Conservation (phyloP, 805 yeast genomes). For the Candida piceae region DNA sequence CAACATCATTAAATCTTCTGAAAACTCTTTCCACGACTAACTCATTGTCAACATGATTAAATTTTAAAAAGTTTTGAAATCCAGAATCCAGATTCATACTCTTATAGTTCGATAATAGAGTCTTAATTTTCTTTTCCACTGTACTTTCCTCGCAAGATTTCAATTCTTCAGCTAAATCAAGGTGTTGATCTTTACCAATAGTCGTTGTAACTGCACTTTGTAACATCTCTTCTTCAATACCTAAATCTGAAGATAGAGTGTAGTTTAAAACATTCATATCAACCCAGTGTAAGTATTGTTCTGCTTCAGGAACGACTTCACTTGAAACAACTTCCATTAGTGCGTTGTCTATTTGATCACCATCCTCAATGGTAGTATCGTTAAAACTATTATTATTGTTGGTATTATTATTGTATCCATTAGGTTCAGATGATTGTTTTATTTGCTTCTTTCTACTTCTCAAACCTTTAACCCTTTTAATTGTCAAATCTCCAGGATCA, state of each 20-base stretch:
- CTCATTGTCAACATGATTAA: conserved; percentile 22
- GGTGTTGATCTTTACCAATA: conserved; percentile 5
- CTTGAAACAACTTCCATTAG: conserved; percentile 34
- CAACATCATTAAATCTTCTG: conserved; percentile 84
- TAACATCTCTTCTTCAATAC: conserved; percentile 18
- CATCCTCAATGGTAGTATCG: conserved; percentile 23
- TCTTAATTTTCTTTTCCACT: conserved; percentile 18
- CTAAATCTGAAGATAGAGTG: conserved; percentile 21
- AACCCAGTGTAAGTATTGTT: conserved; percentile 44
- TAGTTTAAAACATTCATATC: conserved; percentile 29
- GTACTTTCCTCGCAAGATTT: conserved; percentile 17
- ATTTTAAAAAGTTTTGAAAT: conserved; percentile 28
- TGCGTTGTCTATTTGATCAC: conserved; percentile 31
- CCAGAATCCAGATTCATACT: conserved; percentile 26
- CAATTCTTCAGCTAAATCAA: conserved; percentile 7
- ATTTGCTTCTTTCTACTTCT: conserved; percentile 39
- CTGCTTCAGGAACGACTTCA: conserved; percentile 33
- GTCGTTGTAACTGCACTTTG: conserved; percentile 4
- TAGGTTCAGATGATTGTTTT: conserved; percentile 14
- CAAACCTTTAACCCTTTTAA: conserved; percentile 78
- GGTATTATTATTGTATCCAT: conserved; percentile 2
- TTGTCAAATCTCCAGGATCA: conserved; percentile 35
- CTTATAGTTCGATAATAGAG: conserved; percentile 13
- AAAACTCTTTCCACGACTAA: conserved; percentile 38
- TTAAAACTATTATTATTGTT: conserved; percentile 26